phyloP scores from a whole-genome alignment of 2,329 filamentous ascomycete genomes.

The Fusarium nisikadoi region DNA sequence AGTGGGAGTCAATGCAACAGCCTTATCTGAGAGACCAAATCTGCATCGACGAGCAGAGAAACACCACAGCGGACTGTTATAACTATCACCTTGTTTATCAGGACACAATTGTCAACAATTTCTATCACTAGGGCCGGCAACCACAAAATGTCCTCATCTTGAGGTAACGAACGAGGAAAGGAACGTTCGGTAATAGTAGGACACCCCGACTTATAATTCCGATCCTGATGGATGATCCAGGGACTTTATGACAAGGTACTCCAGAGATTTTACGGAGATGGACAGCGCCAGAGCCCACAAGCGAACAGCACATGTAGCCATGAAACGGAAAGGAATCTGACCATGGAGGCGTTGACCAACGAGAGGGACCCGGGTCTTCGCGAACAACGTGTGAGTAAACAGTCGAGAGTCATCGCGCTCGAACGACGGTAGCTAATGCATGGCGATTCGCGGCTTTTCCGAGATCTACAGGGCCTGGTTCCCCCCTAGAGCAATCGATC shows the following conservation, averaged over 20 bases:
- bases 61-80: not conserved
- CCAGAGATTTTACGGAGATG: slow-evolving; percentile 38
- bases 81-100: not conserved
- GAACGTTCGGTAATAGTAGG: slow-evolving; percentile 19
- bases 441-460: slow-evolving; percentile 8
- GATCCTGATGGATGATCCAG: slow-evolving; percentile 16
- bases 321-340: slow-evolving; percentile 38
- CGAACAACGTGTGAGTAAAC: slow-evolving; percentile 41
- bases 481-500: not conserved
- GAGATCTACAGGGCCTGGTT: slow-evolving; percentile 30
- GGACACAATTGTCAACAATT: not conserved
- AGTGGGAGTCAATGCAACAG: not conserved
- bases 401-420: slow-evolving; percentile 23
- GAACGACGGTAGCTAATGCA: slow-evolving; percentile 25
- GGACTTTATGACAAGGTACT: slow-evolving; percentile 25
- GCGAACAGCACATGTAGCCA: slow-evolving; percentile 40
- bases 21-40: not conserved
- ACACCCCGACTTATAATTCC: slow-evolving; percentile 8
- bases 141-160: not conserved
- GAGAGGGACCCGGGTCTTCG: slow-evolving; percentile 40
- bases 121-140: not conserved
- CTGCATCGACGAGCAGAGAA: not conserved
- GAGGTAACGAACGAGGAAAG: slow-evolving; percentile 3
- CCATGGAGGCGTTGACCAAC: slow-evolving; percentile 39
- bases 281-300: slow-evolving; percentile 28